Evolutionary conservation across 805 yeast genomes (phyloP).

Genomic region (Vanderwaltozyma tropicalis): DNA sequence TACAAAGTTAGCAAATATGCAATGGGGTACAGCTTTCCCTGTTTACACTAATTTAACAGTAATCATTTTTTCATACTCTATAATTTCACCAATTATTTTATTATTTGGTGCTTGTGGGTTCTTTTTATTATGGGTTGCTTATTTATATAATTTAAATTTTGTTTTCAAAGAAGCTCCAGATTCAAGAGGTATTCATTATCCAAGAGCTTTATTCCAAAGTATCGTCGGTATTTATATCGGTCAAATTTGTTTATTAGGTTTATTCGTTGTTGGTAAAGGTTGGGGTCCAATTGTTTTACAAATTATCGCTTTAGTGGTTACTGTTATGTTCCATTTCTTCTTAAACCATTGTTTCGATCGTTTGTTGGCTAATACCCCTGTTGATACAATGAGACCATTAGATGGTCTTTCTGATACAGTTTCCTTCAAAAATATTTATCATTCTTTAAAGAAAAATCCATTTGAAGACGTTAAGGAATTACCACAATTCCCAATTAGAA

Average conservation of each 20-base stretch:
- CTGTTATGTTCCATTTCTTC: constrained; percentile 59
- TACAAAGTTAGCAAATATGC: constrained; percentile 38
- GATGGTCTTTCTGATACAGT: constrained; percentile 61
- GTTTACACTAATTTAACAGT: constrained; percentile 60
- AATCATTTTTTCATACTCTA: constrained; percentile 54
- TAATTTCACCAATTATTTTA: constrained; percentile 75
- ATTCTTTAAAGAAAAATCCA: constrained; percentile 1
- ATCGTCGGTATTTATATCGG: constrained; percentile 83
- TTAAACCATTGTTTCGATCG: constrained; percentile 57
- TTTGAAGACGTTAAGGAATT: constrained; percentile 20
- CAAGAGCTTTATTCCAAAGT: constrained; percentile 81
- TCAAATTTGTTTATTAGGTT: constrained; percentile 73
- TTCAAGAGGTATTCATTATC: constrained; percentile 72
- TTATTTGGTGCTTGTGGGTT: constrained; percentile 66
- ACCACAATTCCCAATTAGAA: constrained; percentile 23
- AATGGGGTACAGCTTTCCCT: constrained; percentile 77
- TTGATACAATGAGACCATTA: constrained; percentile 65
- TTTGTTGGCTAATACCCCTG: constrained; percentile 48
- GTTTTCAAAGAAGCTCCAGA: constrained; percentile 60
- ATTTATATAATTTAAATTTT: constrained; percentile 66
- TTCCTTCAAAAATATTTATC: constrained; percentile 34
- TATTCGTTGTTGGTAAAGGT: constrained; percentile 81
- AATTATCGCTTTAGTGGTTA: constrained; percentile 50
- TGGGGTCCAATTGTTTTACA: constrained; percentile 90
- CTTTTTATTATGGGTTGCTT: constrained; percentile 62